Evolutionary conservation across 768 basidiomycete species (phyloP).

Genomic region (Gloeostereum incarnatum): DNA sequence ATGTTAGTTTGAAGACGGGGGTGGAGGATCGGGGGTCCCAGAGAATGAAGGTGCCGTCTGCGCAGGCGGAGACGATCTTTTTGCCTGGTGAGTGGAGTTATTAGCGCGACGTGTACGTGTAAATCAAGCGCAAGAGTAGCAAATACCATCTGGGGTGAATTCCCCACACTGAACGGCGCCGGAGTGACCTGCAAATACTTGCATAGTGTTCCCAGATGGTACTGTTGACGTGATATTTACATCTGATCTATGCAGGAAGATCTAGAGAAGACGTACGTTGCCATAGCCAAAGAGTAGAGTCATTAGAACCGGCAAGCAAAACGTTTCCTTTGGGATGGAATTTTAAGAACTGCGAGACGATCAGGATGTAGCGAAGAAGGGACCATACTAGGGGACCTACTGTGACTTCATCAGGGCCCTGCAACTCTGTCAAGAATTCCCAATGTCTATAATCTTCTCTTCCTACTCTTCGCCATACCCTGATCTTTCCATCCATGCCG

Average conservation of each 20-base stretch:
- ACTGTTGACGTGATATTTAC: conserved; percentile 46
- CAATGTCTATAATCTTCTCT: conserved; percentile 68
- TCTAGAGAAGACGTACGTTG: conserved; percentile 53
- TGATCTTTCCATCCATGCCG: conserved; percentile 94
- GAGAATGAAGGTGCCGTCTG: conserved; percentile 71
- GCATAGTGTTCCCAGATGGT: conserved; percentile 91
- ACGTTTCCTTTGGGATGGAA: conserved; percentile 96
- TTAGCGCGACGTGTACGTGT: neutral
- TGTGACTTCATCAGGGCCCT: conserved; percentile 93
- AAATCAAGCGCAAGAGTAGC: too few relatives aligned
- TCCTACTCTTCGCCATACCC: conserved; percentile 84
- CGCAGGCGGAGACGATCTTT: conserved; percentile 80
- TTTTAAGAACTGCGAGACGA: conserved; percentile 62
- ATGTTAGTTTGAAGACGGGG: conserved; percentile 74
- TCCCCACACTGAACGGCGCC: conserved; percentile 78
- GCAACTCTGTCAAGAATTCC: conserved; percentile 92
- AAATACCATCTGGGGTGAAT: conserved; percentile 83
- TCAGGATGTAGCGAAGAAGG: conserved; percentile 3
- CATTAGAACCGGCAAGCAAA: conserved; percentile 86
- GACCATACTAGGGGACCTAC: conserved; percentile 48
- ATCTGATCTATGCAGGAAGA: neutral
- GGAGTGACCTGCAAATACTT: conserved; percentile 89
- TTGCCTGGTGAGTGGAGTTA: conserved; percentile 44
- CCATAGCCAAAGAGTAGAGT: conserved; percentile 95
- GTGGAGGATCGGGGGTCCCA: conserved; percentile 84